Evolutionary conservation across 345 rosid species (phyloP), one percentile per base, ranked within the genome.

Genomic region (Eucalyptus sideroxylon): DNA sequence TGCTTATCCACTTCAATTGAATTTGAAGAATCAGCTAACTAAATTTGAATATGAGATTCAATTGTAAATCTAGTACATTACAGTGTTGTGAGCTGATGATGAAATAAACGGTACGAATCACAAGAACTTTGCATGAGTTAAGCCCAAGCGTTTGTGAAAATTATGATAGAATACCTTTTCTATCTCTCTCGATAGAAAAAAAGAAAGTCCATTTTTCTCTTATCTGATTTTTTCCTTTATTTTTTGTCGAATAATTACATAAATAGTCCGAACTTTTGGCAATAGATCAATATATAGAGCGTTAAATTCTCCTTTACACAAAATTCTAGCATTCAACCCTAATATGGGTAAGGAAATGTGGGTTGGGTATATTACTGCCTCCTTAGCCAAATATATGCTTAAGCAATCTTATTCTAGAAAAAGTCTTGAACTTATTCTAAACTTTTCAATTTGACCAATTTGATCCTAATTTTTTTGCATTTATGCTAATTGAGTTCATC

Each of bases 241-340:
- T 59, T 26, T 11, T 60, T 1, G 3, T 27, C 6, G 5, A 56
- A 24, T 9, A 56, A 56, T 56, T 56, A 56, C 6, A 56, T 24
- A 56, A 56, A 24, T 56, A 24, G 62, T 56, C 13, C 3, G 2
- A 60, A 60, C 8, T 60, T 60, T 60, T 60, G 31, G 31, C 30
- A 95, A 97, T 87, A 92, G 98, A 91, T 56, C 91, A 55, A 37
- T 88, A 30, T 92, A 94, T 87, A 91, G 92, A n/a, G 90, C 90
- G 15, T 65, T 94, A 1, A 80, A 92, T 87, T 65, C 93, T 91
- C 91, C 95, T 23, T 83, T 45, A 53, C 82, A 34, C 42, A 93
- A 95, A 81, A 93, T 95, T 92, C 97, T 97, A 4, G 86, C 97
- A 47, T 96, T 97, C 90, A 90, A 91, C 94, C 92, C 86, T 94